A percentile compares a stretch with the other conserved stretches of the same genome.
These are phyloP conservation scores for Akebia trifoliata DNA, from an alignment of 164 flowering plant genomes.

Conservation along the genomic window DNA sequence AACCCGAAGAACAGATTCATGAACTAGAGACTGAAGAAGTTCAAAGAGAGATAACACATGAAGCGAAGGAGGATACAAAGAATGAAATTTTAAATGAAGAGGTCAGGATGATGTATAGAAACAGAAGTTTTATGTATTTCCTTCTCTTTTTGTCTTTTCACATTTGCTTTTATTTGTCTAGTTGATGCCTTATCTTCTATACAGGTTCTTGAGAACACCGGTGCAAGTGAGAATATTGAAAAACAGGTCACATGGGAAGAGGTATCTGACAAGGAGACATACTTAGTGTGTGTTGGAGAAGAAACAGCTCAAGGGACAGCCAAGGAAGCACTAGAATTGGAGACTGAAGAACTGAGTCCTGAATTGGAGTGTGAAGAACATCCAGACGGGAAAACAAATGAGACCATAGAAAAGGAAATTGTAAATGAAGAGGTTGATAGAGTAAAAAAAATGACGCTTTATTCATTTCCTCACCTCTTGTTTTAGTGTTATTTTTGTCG, in stretches of 20 bases:
- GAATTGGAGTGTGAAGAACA: conserved; percentile 3
- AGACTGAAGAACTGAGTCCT: neutral
- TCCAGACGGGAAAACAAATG: conserved; percentile 2
- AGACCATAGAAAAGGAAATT: conserved; percentile 1
- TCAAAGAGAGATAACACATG: conserved; percentile 6
- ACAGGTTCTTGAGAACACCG: conserved; percentile 20
- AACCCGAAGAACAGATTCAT: neutral
- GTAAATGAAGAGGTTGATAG: conserved; percentile 6
- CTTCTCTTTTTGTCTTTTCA: neutral
- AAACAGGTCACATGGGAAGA: conserved; percentile 11
- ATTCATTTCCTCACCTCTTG: neutral
- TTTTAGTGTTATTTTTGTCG: neutral
- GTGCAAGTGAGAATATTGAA: conserved; percentile 6
- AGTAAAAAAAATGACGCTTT: neutral
- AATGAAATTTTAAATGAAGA: conserved; percentile 15
- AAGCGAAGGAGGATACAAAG: neutral
- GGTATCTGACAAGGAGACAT: conserved; percentile 6
- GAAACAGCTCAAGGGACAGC: conserved; percentile 5
- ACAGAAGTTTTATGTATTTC: neutral
- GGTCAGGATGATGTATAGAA: conserved; percentile 14
- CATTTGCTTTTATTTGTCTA: conserved; percentile 1
- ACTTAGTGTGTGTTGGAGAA: conserved; percentile 6
- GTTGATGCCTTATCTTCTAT: conserved; percentile 1
- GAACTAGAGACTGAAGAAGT: conserved; percentile 16
- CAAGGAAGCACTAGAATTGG: conserved; percentile 3